phyloP scores from a whole-genome alignment of 139 green algal species.

The Chlamydomonas eustigma region DNA sequence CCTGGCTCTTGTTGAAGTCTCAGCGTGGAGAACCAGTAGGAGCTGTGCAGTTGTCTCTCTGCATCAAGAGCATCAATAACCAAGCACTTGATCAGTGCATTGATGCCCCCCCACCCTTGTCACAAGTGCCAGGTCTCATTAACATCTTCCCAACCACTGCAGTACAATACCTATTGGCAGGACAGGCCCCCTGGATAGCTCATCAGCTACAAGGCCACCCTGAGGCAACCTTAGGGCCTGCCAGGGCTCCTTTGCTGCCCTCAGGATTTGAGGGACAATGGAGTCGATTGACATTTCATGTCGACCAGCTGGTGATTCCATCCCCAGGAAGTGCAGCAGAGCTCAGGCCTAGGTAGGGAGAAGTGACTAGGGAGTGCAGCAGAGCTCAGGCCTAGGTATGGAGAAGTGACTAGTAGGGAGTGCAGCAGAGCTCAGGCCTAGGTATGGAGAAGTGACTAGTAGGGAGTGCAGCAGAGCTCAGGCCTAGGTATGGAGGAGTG shows the following conservation, averaged over 20 bases:
- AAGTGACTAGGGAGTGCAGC: no score
- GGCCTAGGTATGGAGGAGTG: no score
- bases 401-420: no score
- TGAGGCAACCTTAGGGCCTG: not conserved
- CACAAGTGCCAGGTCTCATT: slow-evolving; percentile 9
- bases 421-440: no score
- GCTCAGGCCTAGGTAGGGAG: slow-evolving; percentile 13
- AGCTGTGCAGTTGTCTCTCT: slow-evolving; percentile 45
- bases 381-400: no score
- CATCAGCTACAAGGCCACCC: not conserved
- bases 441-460: no score
- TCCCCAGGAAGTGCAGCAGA: slow-evolving; percentile 19
- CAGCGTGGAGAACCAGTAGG: slow-evolving; percentile 35
- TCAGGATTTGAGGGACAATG: slow-evolving; percentile 29
- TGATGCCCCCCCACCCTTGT: slow-evolving; percentile 10
- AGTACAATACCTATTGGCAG: not conserved
- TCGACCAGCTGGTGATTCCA: slow-evolving; percentile 38
- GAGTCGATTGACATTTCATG: slow-evolving; percentile 27
- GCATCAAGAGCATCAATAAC: slow-evolving; percentile 19
- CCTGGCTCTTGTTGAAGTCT: slow-evolving; percentile 43
- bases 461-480: no score
- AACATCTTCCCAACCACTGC: not conserved
- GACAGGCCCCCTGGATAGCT: not conserved
- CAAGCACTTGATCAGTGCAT: slow-evolving; percentile 9
- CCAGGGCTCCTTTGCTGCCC: not conserved